Conservation (phyloP, 331 rosid species). For the Acacia concinna region DNA sequence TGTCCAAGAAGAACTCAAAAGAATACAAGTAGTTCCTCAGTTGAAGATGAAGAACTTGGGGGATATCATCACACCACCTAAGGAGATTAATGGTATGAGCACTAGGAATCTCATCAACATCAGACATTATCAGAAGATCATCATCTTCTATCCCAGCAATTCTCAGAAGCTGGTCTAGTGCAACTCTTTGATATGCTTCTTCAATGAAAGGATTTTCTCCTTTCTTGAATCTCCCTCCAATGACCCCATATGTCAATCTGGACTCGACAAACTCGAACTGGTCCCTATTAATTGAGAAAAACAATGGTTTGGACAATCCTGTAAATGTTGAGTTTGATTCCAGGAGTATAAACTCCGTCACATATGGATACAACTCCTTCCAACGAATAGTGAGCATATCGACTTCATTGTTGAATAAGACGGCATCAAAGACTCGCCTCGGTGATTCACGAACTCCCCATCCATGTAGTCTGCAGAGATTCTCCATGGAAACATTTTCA, state of each 20-base stretch:
- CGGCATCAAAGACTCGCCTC: conserved; percentile 76
- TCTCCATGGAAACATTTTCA: conserved; percentile 68
- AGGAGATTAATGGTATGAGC: conserved; percentile 84
- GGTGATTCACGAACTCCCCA: conserved; percentile 78
- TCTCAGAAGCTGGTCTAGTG: conserved; percentile 64
- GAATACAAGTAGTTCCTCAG: conserved; percentile 76
- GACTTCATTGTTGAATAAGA: conserved; percentile 78
- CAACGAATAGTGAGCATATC: conserved; percentile 79
- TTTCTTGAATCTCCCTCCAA: conserved; percentile 70
- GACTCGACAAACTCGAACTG: conserved; percentile 59
- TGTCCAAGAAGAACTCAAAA: conserved; percentile 71
- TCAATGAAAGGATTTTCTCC: conserved; percentile 84
- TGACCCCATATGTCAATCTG: conserved; percentile 60
- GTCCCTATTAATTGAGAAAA: conserved; percentile 53
- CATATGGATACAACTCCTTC: conserved; percentile 77
- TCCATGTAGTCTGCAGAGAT: conserved; percentile 76
- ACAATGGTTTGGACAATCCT: conserved; percentile 58
- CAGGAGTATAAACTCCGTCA: conserved; percentile 65
- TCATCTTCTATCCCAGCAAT: conserved; percentile 77
- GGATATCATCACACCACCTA: conserved; percentile 81
- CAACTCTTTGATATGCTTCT: conserved; percentile 84
- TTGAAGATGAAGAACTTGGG: conserved; percentile 69
- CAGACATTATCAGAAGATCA: conserved; percentile 85
- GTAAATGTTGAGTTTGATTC: conserved; percentile 87
- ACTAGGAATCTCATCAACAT: conserved; percentile 88